phyloP scores from a whole-genome alignment of 306 rosid genomes.

The Prunus mira region DNA sequence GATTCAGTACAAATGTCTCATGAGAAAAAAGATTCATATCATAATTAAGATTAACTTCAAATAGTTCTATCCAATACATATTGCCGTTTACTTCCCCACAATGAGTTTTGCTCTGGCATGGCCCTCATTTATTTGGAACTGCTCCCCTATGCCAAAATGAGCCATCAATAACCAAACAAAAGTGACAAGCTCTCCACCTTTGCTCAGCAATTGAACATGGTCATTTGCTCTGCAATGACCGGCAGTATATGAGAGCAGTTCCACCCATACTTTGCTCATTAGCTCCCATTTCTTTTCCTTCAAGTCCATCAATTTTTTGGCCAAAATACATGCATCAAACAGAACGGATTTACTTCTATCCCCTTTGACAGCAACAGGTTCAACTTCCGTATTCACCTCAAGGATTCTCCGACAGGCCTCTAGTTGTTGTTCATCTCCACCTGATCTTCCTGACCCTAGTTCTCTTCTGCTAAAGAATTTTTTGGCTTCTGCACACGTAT shows the following conservation, averaged over 20 bases:
- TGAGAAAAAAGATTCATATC: background rate
- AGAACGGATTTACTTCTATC: conserved; percentile 22
- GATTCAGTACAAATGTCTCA: background rate
- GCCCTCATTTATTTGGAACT: conserved; percentile 24
- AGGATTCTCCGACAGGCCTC: conserved; percentile 2
- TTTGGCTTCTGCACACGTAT: conserved; percentile 30
- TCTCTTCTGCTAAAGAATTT: conserved; percentile 33
- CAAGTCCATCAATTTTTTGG: background rate
- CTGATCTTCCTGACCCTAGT: background rate
- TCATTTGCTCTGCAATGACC: conserved; percentile 10
- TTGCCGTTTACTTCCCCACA: background rate
- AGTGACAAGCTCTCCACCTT: conserved; percentile 28
- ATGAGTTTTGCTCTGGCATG: conserved; percentile 20
- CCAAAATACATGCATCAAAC: conserved; percentile 22
- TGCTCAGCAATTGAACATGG: conserved; percentile 17
- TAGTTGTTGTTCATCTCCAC: accelerated
- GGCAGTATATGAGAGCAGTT: conserved; percentile 25
- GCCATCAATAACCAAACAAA: conserved; percentile 30
- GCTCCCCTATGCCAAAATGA: conserved; percentile 27
- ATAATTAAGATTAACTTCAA: background rate
- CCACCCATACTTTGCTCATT: conserved; percentile 22
- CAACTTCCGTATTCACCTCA: background rate
- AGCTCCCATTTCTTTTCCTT: conserved; percentile 4
- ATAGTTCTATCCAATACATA: background rate
- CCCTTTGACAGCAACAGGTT: conserved; percentile 19